Base-by-base conservation (phyloP, 345 rosid species). In the Hibiscus trionum region DNA sequence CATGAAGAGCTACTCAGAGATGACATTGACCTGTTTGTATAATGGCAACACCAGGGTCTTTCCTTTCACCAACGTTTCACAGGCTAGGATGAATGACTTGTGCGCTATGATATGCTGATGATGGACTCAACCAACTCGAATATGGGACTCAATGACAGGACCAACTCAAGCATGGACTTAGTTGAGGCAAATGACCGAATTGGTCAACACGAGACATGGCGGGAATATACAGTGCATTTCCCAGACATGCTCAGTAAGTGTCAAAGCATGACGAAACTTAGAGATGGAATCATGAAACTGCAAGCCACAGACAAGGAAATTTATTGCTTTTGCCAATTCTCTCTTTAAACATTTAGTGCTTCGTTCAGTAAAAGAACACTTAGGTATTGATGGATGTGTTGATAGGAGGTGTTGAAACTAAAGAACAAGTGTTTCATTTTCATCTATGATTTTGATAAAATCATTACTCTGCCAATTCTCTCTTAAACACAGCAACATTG, bases 41-140 rank as follows among this genome's bases (percentile, higher is more conserved):
- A 88, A 86, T 71, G 95, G 95, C 39, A 87, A 84, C 76, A 88
- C 85, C 84, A 72, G 80, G 78, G 77, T 87, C 64, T 85, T 86
- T 59, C 89, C 93, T 50, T 88, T 31, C 76, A 83, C 89, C 46
- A 83, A 88, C 74, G 80, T 93, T 39, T 82, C 97, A 10, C 79
- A 66, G 55, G 83, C 82, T 60, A 86, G 97, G 77, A 81, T 80
- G 61, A 75, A 52, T 76, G 93, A 91, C 77, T 80, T 93, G 72
- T 93, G 98, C 84, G 83, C 88, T 61, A 79, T 91, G 79, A 78
- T 91, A 70, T 61, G 95, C 88, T 83, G 88, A 81, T 56, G 61
- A 24, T 82, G 57, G 63, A 69, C 16, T 27, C 6, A 10, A 68
- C 14, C 58, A 67, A 67, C 57, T 59, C 44, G 59, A 39, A 37